Conservation (phyloP, 1,139 yeast genomes). For the Barnettozyma hawaiiensis region DNA sequence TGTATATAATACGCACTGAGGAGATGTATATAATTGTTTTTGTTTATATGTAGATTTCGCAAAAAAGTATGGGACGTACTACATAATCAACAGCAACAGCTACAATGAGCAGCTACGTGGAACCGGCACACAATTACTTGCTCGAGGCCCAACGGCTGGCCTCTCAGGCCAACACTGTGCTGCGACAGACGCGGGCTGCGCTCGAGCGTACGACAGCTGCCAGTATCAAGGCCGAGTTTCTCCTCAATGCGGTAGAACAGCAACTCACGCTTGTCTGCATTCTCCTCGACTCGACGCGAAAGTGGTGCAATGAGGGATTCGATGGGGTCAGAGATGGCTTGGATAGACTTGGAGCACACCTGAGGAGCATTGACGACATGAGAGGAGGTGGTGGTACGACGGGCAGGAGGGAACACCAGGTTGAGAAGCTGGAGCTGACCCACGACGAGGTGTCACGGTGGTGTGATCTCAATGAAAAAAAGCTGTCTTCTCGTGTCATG, state of each 20-base stretch:
- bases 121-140: not conserved
- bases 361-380: conserved; percentile 2
- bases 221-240: conserved; percentile 1
- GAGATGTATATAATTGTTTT: not conserved
- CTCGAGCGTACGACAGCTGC: not conserved
- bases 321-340: not conserved
- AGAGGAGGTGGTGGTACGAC: not conserved
- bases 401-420: conserved; percentile 2
- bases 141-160: conserved; percentile 1
- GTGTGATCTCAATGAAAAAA: conserved; percentile 17
- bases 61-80: no score
- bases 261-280: not conserved
- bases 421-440: conserved; percentile 7
- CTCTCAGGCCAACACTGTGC: not conserved
- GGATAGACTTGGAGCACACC: not conserved
- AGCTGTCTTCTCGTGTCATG: conserved; percentile 2
- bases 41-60: no score
- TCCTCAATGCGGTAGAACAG: conserved; percentile 1
- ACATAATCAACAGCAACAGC: no score
- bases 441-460: conserved; percentile 24
- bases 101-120: conserved; percentile 4
- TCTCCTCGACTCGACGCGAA: not conserved
- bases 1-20: not conserved
- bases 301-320: not conserved
- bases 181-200: not conserved